These are phyloP conservation scores for Colletotrichum sp. DNA, from an alignment of 2,329 filamentous ascomycete genomes.

Conservation along the genomic window DNA sequence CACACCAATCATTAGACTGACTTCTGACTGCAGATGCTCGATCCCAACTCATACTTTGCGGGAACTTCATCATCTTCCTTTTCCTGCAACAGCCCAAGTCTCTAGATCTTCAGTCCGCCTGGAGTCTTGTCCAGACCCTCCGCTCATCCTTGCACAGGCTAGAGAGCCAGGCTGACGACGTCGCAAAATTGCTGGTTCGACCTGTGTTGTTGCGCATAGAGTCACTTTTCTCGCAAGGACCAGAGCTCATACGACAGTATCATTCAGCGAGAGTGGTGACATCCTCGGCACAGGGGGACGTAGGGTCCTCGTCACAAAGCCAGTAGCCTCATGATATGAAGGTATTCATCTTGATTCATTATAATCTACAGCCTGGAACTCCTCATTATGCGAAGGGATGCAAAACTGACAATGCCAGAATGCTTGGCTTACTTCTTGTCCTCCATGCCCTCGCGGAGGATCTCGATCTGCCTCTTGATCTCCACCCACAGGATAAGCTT, in stretches of 20 bases:
- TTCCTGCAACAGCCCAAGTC: slow-evolving; percentile 46
- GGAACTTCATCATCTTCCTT: slow-evolving; percentile 53
- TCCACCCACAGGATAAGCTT: slow-evolving; percentile 62
- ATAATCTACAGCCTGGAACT: neutral
- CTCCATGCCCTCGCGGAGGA: slow-evolving; percentile 64
- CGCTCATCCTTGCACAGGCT: slow-evolving; percentile 40
- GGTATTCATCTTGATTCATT: neutral
- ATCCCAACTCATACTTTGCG: slow-evolving; percentile 50
- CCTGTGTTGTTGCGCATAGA: slow-evolving; percentile 42
- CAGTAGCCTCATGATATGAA: neutral
- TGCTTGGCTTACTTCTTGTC: slow-evolving; percentile 23
- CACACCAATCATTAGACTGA: neutral
- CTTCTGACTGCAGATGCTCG: slow-evolving; percentile 31
- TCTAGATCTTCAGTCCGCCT: slow-evolving; percentile 36
- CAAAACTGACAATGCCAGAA: neutral
- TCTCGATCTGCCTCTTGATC: slow-evolving; percentile 67
- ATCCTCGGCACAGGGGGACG: neutral
- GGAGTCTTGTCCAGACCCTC: slow-evolving; percentile 40
- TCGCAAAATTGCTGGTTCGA: slow-evolving; percentile 35
- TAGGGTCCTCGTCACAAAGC: neutral
- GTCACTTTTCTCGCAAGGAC: slow-evolving; percentile 43
- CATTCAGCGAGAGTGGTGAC: neutral
- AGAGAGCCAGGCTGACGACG: slow-evolving; percentile 31
- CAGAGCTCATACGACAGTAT: neutral
- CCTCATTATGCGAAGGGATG: neutral